Evolutionary conservation across 257 asterid genomes (phyloP), one percentile per base, ranked within the genome.

Genomic region (Agastache rugosa): DNA sequence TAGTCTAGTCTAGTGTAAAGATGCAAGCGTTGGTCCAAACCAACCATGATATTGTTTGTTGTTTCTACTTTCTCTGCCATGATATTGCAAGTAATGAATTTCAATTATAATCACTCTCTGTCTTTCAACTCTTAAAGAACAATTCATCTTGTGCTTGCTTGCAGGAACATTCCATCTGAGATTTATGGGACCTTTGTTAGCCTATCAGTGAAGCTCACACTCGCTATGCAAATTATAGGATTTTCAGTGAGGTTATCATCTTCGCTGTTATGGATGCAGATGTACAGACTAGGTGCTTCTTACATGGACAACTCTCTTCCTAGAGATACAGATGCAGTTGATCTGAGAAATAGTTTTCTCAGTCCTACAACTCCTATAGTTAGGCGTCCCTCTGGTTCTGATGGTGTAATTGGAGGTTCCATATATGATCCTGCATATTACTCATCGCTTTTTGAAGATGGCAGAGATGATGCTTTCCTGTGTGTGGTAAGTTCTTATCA

Each of bases 241-340:
- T 88, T 88, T 76, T 81, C 86, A 56, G 89, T 91, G 83, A 87
- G 91, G 90, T 77, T 91, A 50, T 88, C 88, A 35, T 93, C 98
- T 74, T 91, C 97, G 47, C 74, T 91, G 22, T 74, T 93, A 79
- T 93, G 97, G 98, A 83, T 91, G 73, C 97, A 93, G 82, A 93
- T 93, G 96, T 93, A 93, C 85, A 91, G 93, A 85, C 87, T 93
- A 72, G 98, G 98, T 73, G 93, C 79, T 83, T 87, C 97, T 59
- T 76, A 85, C 83, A 66, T 80, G 69, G 88, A 91, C 55, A 83
- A 61, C 83, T 79, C 96, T 54, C 76, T 61, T 81, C 81, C 82
- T 71, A 85, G 89, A 85, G 94, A 91, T 75, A 82, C 87, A 48
- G 96, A 93, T 50, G 84, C 37, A 31, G 7, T 58, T 78, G 93